A percentile compares a stretch with the other conserved stretches of the same genome.
Evolutionary conservation across 768 basidiomycete genomes (phyloP).

Genomic region (Lactarius trivialis): DNA sequence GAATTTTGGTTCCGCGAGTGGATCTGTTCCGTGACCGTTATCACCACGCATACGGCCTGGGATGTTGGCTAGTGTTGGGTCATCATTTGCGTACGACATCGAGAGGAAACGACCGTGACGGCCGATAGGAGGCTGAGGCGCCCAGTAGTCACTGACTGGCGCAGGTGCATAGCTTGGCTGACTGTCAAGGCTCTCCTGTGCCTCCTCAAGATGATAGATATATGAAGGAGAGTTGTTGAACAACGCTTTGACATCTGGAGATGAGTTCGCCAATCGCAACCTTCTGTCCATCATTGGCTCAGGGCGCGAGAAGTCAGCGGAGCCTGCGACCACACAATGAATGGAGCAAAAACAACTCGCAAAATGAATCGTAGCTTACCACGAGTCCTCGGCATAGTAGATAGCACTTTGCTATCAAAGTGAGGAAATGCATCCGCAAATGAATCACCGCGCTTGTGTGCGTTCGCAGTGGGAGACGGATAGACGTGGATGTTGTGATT

Average conservation of each 20-base stretch:
- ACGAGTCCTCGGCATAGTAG: slow-evolving; percentile 62
- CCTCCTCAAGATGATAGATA: slow-evolving; percentile 73
- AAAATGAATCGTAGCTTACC: slow-evolving; percentile 31
- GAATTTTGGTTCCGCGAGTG: slow-evolving; percentile 75
- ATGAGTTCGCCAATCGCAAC: slow-evolving; percentile 79
- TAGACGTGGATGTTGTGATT: slow-evolving; percentile 80
- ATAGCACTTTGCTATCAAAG: slow-evolving; percentile 90
- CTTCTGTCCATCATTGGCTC: slow-evolving; percentile 65
- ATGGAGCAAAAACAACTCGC: slow-evolving; percentile 12
- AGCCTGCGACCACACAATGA: slow-evolving; percentile 41
- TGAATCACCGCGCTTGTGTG: slow-evolving; percentile 83
- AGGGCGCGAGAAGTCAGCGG: slow-evolving; percentile 69
- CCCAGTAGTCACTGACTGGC: slow-evolving; percentile 64
- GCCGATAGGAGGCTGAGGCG: slow-evolving; percentile 70
- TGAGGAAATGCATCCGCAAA: slow-evolving; percentile 95
- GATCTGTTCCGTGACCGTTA: slow-evolving; percentile 81
- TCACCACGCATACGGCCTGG: slow-evolving; percentile 59
- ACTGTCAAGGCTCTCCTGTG: slow-evolving; percentile 45
- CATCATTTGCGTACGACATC: slow-evolving; percentile 24
- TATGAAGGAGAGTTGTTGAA: slow-evolving; percentile 81
- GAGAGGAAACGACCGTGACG: slow-evolving; percentile 29
- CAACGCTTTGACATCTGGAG: slow-evolving; percentile 91
- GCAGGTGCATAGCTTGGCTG: slow-evolving; percentile 53
- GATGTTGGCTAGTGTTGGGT: slow-evolving; percentile 46
- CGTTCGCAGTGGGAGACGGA: slow-evolving; percentile 69